Base-by-base conservation (phyloP, 192 early-diverging fungal species). In the Podila horticola region DNA sequence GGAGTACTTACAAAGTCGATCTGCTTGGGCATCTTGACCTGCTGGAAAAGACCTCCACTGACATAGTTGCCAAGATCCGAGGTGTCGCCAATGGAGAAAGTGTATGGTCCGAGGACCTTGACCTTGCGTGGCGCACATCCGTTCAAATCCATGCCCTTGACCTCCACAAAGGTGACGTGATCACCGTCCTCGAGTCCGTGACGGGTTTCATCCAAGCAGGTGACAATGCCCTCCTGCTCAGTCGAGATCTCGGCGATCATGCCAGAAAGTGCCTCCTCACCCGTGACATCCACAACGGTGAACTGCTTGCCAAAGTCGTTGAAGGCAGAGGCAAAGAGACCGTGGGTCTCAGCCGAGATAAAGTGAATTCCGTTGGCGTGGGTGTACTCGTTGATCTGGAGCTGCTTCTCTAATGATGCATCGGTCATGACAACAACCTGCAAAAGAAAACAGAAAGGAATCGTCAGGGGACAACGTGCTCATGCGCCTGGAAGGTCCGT, bases 131-230 rank as follows among this genome's bases (percentile, higher is more conserved):
- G 94, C 60, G 88, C 87, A 68, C 89, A 86, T 41, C 87, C 92
- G 74, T 98, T 98, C 45, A 98, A 86, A 82, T 87, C 88, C 96
- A 99, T 97, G 30, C 98, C 98, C 72, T 96, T 83, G 17, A 99
- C 83, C 76, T 99, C 97, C 33, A 86, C 88, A 76, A 99, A 99
- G 7, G 94, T 95, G 33, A 99, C 97, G 82, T 88, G 91, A 75
- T 98, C 96, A 9, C 98, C 98, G 84, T 98, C 97, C 82, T 97
- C 97, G n/a, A 99, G 84, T 24, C 97, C 97, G 74, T 99, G 98
- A 33, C 98, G 92, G 22, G 94, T 91, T 74, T 99, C 98, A 76
- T 98, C 98, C 66, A 98, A 85, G 77, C 95, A 97, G 17, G 97
- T 96, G 28, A 99, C 96, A 62, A 97, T 88, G 62, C 94, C 95